phyloP scores from a whole-genome alignment of 371 early-diverging fungal species.

The Mortierella sp. region DNA sequence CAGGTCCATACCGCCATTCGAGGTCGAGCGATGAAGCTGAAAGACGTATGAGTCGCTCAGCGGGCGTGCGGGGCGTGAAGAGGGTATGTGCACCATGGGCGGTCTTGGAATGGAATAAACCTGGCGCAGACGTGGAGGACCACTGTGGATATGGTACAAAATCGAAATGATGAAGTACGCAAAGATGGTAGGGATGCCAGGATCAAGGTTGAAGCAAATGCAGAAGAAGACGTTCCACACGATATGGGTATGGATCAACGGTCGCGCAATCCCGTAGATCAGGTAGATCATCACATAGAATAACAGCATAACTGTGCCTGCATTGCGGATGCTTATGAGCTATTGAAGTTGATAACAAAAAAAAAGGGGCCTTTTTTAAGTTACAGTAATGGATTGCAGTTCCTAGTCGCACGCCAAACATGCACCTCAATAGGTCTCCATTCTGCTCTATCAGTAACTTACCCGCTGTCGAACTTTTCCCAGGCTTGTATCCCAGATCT shows the following conservation, averaged over 20 bases:
- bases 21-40: slow-evolving; percentile 20
- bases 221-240: slow-evolving; percentile 49
- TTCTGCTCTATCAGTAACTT: slow-evolving; percentile 5
- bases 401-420: too few relatives aligned
- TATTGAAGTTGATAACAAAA: background rate
- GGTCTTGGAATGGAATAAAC: slow-evolving; percentile 29
- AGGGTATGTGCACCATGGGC: slow-evolving; percentile 21
- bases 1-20: slow-evolving; percentile 1
- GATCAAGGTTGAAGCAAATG: slow-evolving; percentile 47
- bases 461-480: slow-evolving; percentile 45
- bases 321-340: slow-evolving; percentile 53
- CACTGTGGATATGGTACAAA: slow-evolving; percentile 31
- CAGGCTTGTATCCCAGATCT: slow-evolving; percentile 39
- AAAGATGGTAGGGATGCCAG: slow-evolving; percentile 51
- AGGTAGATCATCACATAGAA: slow-evolving; percentile 45
- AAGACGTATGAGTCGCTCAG: slow-evolving; percentile 39
- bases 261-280: slow-evolving; percentile 42
- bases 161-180: slow-evolving; percentile 52
- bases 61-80: slow-evolving; percentile 23
- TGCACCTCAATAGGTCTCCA: too few relatives aligned
- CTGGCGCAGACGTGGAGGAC: slow-evolving; percentile 23
- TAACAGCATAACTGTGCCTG: slow-evolving; percentile 40
- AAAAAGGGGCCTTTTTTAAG: too few relatives aligned
- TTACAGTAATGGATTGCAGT: too few relatives aligned
- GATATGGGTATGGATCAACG: slow-evolving; percentile 40